Percentiles rank a stretch among this genome's conserved stretches.
phyloP scores from a whole-genome alignment of 78 protist species.

The Diacronema lutheri region DNA sequence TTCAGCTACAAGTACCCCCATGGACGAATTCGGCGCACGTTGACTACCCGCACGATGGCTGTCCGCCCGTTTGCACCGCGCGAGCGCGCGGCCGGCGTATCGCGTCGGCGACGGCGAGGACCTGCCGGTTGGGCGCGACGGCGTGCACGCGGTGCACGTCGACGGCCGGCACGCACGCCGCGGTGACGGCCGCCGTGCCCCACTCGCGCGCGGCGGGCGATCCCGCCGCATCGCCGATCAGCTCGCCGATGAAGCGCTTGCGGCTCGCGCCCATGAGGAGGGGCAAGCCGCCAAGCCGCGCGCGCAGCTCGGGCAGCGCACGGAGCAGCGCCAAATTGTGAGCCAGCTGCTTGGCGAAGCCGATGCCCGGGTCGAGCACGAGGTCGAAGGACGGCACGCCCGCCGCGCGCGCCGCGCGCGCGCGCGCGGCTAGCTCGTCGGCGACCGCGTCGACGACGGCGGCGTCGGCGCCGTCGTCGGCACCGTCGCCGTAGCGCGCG shows the following conservation, averaged over 20 bases:
- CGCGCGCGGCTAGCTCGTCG: conserved; percentile 16
- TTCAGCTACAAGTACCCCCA: too few relatives aligned
- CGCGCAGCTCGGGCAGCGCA: neutral
- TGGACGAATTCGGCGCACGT: too few relatives aligned
- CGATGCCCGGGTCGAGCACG: conserved; percentile 71
- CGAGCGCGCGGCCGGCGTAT: too few relatives aligned
- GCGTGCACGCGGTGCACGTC: neutral
- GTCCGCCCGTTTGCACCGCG: too few relatives aligned
- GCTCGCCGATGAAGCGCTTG: conserved; percentile 62
- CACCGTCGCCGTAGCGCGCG: neutral
- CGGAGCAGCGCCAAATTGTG: conserved; percentile 43
- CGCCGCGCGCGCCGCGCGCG: conserved; percentile 16
- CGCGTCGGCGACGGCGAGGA: neutral
- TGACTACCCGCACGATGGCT: too few relatives aligned
- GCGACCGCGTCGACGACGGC: neutral
- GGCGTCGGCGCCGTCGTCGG: neutral
- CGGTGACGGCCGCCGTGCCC: conserved; percentile 12
- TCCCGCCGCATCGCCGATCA: neutral
- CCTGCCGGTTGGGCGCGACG: neutral
- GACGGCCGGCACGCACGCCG: neutral
- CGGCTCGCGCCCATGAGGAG: conserved; percentile 64
- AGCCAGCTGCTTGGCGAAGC: conserved; percentile 60
- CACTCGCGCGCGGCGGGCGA: neutral
- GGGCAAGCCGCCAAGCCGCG: conserved; percentile 18
- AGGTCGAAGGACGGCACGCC: conserved; percentile 59